These are phyloP conservation scores for Fusarium sp. DNA, from an alignment of 2,329 filamentous ascomycete species.

Conservation along the genomic window DNA sequence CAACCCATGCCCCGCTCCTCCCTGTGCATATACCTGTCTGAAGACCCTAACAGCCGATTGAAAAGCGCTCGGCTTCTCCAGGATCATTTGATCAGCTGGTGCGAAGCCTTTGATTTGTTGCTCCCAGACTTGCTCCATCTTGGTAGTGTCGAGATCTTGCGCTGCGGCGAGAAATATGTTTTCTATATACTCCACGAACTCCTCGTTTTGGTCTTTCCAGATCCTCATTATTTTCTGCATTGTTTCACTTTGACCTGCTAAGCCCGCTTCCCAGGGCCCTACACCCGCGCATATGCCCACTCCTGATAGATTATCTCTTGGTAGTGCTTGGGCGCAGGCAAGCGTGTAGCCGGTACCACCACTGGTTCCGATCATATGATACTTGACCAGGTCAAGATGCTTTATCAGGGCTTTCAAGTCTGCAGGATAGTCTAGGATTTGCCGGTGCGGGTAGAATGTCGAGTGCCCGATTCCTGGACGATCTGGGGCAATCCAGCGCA, in stretches of 20 bases:
- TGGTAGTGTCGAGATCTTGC: background rate
- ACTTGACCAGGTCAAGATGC: fast-evolving
- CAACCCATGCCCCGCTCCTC: fast-evolving
- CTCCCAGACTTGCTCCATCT: background rate
- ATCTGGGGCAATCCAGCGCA: background rate
- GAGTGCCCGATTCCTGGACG: background rate
- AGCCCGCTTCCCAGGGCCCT: background rate
- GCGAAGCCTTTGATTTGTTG: background rate
- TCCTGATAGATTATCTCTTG: too few relatives aligned
- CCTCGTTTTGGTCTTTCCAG: background rate
- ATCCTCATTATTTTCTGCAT: background rate
- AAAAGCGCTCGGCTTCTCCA: background rate
- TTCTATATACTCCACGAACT: background rate
- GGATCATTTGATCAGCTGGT: background rate
- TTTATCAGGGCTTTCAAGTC: background rate
- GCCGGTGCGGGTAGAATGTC: background rate
- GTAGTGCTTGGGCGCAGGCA: background rate
- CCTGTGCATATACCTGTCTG: fast-evolving
- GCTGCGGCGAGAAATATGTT: background rate
- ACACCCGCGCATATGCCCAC: background rate
- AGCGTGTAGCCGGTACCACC: background rate
- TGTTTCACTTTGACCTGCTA: background rate
- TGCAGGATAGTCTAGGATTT: fast-evolving
- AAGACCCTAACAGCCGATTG: fast-evolving
- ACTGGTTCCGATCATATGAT: background rate